Conservation (phyloP, 495 filamentous ascomycete species). For the Sabuloglossum arenarium region DNA sequence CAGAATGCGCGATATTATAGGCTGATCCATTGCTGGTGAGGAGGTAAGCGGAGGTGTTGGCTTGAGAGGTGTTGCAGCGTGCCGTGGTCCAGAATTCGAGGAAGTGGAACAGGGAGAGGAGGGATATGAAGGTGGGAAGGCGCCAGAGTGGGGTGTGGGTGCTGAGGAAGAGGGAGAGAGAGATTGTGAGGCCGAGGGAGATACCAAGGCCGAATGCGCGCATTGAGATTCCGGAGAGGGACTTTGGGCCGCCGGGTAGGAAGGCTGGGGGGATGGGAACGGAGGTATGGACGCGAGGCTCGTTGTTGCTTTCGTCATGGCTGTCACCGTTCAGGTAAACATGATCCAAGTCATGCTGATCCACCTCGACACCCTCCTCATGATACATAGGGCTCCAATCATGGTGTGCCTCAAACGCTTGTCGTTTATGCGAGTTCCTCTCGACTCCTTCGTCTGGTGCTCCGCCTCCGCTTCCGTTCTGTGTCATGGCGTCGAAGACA, state of each 20-base stretch:
- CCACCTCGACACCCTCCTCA: background rate
- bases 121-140: slow-evolving; percentile 52
- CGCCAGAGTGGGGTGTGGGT: slow-evolving; percentile 45
- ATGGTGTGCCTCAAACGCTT: background rate
- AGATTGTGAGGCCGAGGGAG: slow-evolving; percentile 25
- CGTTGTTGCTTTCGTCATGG: background rate
- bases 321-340: background rate
- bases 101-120: slow-evolving; percentile 76
- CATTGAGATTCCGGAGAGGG: slow-evolving; percentile 59
- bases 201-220: slow-evolving; percentile 43
- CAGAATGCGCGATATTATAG: slow-evolving; percentile 64
- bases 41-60: slow-evolving; percentile 54
- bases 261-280: slow-evolving; percentile 7
- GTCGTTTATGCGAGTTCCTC: background rate
- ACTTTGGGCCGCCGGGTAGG: slow-evolving; percentile 38
- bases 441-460: background rate
- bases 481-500: background rate
- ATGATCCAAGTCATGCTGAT: background rate
- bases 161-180: slow-evolving; percentile 27
- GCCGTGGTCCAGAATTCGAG: slow-evolving; percentile 89
- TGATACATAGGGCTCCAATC: background rate
- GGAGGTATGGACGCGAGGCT: slow-evolving; percentile 13
- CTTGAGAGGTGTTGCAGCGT: slow-evolving; percentile 53
- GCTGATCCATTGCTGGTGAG: slow-evolving; percentile 66
- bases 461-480: background rate